Evolutionary conservation across 805 yeast genomes (phyloP).

Genomic region (Sungouiella blattae): DNA sequence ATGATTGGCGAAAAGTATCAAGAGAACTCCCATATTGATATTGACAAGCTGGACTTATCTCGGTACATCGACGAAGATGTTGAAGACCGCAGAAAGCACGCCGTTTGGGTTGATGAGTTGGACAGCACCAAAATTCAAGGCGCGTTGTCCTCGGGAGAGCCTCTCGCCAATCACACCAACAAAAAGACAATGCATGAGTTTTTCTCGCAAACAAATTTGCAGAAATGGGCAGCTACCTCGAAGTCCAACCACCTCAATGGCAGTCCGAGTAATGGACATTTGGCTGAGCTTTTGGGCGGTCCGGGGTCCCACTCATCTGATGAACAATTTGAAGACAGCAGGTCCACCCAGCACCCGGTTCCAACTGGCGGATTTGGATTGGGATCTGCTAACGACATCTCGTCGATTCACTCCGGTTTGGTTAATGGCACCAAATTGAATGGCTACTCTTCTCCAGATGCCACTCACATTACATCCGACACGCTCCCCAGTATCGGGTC

Average conservation of each 20-base stretch:
- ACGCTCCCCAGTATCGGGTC: conserved; percentile 5
- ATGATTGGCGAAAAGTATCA: conserved; percentile 28
- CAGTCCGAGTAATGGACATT: neutral
- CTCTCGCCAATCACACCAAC: conserved; percentile 9
- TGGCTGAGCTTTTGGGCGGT: neutral
- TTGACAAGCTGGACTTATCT: conserved; percentile 18
- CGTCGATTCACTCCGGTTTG: conserved; percentile 37
- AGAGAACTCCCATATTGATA: conserved; percentile 20
- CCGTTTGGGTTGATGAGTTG: conserved; percentile 28
- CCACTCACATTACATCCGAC: conserved; percentile 12
- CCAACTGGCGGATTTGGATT: conserved; percentile 24
- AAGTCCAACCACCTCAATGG: neutral
- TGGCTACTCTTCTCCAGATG: conserved; percentile 8
- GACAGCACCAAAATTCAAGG: conserved; percentile 11
- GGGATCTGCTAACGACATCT: conserved; percentile 40
- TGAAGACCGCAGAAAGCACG: conserved; percentile 20
- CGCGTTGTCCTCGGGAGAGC: neutral
- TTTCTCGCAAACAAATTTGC: conserved; percentile 23
- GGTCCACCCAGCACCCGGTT: neutral
- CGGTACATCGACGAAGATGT: conserved; percentile 21
- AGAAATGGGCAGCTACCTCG: conserved; percentile 19
- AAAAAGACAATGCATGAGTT: conserved; percentile 24
- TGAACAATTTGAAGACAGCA: conserved; percentile 7
- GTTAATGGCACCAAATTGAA: conserved; percentile 8
- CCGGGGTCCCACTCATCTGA: neutral